Conservation (phyloP, 441 rosid species). For the Biscutella auriculata region DNA sequence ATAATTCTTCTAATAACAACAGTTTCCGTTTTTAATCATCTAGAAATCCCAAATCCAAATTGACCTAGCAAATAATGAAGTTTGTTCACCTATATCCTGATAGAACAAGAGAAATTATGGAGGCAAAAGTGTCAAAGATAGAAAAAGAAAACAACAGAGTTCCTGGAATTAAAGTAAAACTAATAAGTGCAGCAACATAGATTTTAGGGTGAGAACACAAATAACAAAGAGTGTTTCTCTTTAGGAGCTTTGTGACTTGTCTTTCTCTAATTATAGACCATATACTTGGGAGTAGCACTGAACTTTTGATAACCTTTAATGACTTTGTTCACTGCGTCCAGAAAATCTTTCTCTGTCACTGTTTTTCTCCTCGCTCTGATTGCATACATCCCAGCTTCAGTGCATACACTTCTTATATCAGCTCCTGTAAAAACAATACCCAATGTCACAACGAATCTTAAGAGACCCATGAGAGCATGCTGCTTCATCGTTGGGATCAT, state of each 20-base stretch:
- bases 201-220: not conserved
- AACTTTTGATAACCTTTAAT: conserved; percentile 93
- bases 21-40: conserved; percentile 3
- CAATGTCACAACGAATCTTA: not conserved
- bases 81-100: too few relatives aligned
- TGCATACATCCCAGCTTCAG: conserved; percentile 97
- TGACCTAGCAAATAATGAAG: too few relatives aligned
- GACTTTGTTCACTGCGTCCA: conserved; percentile 92
- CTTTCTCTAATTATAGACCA: conserved; percentile 63
- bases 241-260: not conserved
- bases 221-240: not conserved
- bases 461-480: not conserved
- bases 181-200: not conserved
- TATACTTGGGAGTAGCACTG: conserved; percentile 89
- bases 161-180: not conserved
- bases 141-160: not conserved
- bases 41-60: not conserved
- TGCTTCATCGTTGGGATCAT: not conserved
- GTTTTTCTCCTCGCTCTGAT: conserved; percentile 90
- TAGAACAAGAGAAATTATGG: not conserved
- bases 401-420: conserved; percentile 94
- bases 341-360: conserved; percentile 88
- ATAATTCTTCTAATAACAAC: conserved; percentile 9
- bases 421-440: conserved; percentile 46
- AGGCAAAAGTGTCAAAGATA: not conserved